These are phyloP conservation scores for Babesia divergens DNA, from an alignment of 169 alveolate genomes.

Conservation along the genomic window DNA sequence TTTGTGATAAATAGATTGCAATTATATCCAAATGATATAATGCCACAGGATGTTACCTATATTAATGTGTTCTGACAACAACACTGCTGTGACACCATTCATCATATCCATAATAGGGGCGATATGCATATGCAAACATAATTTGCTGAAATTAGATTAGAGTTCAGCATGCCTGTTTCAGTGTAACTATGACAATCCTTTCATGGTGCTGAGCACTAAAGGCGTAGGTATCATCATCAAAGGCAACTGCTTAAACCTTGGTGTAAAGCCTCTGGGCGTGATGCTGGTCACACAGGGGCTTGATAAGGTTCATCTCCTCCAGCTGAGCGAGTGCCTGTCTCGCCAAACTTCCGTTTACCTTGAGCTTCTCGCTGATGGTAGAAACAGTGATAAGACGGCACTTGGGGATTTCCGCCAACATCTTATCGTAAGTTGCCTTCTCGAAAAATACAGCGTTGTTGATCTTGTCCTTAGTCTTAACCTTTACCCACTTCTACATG, in stretches of 20 bases:
- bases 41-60: not conserved
- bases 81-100: no score
- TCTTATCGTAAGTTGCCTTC: conserved; percentile 86
- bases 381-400: conserved; percentile 89
- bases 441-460: conserved; percentile 93
- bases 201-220: conserved; percentile 37
- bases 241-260: conserved; percentile 38
- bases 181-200: conserved; percentile 52
- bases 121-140: no score
- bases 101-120: no score
- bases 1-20: no score
- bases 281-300: conserved; percentile 84
- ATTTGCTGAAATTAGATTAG: not conserved
- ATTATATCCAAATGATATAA: no score
- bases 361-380: conserved; percentile 87
- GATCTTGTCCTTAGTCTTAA: conserved; percentile 91
- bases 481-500: conserved; percentile 88
- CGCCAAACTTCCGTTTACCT: conserved; percentile 87
- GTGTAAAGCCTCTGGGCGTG: conserved; percentile 83
- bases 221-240: conserved; percentile 20
- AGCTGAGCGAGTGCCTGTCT: conserved; percentile 85
- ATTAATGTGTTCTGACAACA: not conserved
- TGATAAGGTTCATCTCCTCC: conserved; percentile 76
- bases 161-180: conserved; percentile 15
- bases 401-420: conserved; percentile 89